Percentiles rank a stretch among this genome's conserved stretches.
phyloP scores from a whole-genome alignment of 257 asterid species.

The Solanum pennellii region DNA sequence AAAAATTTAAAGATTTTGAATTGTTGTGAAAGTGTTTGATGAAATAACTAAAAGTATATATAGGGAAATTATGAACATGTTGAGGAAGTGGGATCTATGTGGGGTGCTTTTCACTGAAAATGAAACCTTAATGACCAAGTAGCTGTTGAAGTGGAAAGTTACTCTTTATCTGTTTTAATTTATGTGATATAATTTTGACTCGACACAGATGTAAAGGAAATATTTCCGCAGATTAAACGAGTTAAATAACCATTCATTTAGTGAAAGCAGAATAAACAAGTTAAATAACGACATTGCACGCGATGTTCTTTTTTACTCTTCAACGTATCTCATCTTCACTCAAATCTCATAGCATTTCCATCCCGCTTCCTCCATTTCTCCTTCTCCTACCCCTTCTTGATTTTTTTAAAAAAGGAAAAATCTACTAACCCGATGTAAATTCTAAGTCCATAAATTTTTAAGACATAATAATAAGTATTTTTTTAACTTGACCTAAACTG shows the following conservation, averaged over 20 bases:
- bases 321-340: neutral
- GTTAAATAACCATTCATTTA: too few species aligned
- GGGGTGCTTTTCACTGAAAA: neutral
- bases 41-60: neutral
- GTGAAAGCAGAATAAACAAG: neutral
- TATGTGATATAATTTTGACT: neutral
- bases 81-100: neutral
- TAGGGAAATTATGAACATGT: neutral
- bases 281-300: neutral
- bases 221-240: too few species aligned
- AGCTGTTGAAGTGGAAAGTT: neutral
- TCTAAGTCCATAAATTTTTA: neutral
- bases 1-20: neutral
- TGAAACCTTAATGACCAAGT: neutral
- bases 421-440: neutral
- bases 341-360: neutral
- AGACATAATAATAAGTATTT: too few species aligned
- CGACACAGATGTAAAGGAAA: accelerated
- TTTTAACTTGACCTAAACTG: too few species aligned
- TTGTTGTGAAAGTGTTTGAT: neutral
- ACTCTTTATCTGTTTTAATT: neutral
- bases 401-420: neutral
- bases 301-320: too few species aligned
- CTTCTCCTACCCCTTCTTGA: neutral
- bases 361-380: neutral